Evolutionary conservation across 495 filamentous ascomycete genomes (phyloP).

Genomic region (Aspergillus sparsus): DNA sequence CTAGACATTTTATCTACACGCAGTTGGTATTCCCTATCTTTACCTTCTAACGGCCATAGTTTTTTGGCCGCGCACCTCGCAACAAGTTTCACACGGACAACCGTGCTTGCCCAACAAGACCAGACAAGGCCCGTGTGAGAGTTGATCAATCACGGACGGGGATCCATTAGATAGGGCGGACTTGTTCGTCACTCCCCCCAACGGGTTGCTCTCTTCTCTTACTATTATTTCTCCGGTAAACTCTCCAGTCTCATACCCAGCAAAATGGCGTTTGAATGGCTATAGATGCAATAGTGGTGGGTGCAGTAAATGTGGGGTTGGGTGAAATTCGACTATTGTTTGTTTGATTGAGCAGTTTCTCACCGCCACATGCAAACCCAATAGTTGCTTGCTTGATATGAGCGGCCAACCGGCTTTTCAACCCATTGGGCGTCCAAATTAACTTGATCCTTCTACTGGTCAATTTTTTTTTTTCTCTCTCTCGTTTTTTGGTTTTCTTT

Average conservation of each 20-base stretch:
- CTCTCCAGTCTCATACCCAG: conserved; percentile 15
- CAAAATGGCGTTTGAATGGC: conserved; percentile 14
- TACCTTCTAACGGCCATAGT: neutral
- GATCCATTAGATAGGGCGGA: neutral
- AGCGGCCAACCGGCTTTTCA: conserved; percentile 34
- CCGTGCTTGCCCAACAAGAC: conserved; percentile 5
- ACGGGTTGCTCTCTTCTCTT: neutral
- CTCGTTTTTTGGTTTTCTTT: conserved; percentile 1
- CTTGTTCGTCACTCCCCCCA: neutral
- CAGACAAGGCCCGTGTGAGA: conserved; percentile 2
- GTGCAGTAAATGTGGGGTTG: conserved; percentile 39
- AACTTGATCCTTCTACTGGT: conserved; percentile 6
- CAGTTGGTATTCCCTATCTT: conserved; percentile 11
- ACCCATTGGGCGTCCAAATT: conserved; percentile 25
- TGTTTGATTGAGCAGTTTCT: conserved; percentile 33
- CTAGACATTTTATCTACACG: conserved; percentile 22
- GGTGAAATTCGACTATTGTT: conserved; percentile 37
- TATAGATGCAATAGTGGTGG: conserved; percentile 19
- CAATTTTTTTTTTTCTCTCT: conserved; percentile 9
- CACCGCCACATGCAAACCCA: conserved; percentile 46
- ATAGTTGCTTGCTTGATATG: conserved; percentile 20
- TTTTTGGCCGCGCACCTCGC: neutral
- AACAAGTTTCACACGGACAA: neutral
- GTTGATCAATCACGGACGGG: neutral
- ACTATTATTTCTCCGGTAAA: neutral